Conservation (phyloP, 306 rosid genomes). For the Cicer cuneatum region DNA sequence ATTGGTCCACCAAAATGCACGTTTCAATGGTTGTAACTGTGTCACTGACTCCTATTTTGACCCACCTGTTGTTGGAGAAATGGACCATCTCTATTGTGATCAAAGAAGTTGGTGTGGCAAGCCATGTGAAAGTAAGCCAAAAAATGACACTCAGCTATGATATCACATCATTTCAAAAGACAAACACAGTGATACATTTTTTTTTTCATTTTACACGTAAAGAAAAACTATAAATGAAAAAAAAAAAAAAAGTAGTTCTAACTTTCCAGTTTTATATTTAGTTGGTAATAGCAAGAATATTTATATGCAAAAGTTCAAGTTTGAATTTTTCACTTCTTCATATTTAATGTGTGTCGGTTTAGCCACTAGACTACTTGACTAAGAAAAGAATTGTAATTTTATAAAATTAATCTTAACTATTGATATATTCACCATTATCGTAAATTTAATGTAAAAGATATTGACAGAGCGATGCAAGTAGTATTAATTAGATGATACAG, state of each 20-base stretch:
- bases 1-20: constrained; percentile 61
- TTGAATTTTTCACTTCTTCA: too few species aligned
- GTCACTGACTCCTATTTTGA: constrained; percentile 58
- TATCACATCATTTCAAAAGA: constrained; percentile 56
- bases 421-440: neutral
- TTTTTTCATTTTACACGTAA: too few species aligned
- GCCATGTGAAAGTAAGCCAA: constrained; percentile 70
- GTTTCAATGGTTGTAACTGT: constrained; percentile 62
- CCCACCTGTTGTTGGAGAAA: constrained; percentile 86
- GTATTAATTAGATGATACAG: neutral
- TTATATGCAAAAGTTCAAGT: too few species aligned
- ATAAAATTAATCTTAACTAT: neutral
- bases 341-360: too few species aligned
- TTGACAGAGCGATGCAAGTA: neutral
- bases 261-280: too few species aligned
- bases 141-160: constrained; percentile 65
- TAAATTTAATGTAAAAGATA: neutral
- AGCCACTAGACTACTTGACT: too few species aligned
- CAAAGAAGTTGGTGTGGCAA: constrained; percentile 63
- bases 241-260: too few species aligned
- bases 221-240: too few species aligned
- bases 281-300: too few species aligned
- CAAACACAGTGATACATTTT: too few species aligned
- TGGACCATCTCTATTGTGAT: constrained; percentile 79
- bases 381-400: too few species aligned